phyloP scores from a whole-genome alignment of 176 grass and related monocot genomes.

The Rhynchospora breviuscula region DNA sequence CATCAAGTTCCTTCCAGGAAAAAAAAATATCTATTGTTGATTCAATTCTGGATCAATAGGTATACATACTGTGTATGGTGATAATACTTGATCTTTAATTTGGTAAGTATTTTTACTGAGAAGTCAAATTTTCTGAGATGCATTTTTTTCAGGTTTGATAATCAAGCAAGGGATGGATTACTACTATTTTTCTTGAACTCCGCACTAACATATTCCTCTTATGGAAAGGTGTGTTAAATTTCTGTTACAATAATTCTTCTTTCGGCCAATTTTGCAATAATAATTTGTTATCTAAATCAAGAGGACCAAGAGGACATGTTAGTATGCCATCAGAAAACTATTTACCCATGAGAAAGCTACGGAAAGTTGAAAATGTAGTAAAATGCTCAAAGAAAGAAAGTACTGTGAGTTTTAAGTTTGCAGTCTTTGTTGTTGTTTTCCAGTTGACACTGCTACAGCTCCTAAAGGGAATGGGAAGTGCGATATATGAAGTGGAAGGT shows the following conservation, averaged over 20 bases:
- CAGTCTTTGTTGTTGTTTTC: neutral
- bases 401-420: neutral
- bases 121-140: neutral
- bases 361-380: neutral
- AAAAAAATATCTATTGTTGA: neutral
- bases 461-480: slow-evolving; percentile 78
- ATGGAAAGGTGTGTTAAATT: slow-evolving; percentile 70
- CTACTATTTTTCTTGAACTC: slow-evolving; percentile 61
- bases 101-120: neutral
- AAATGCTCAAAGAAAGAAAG: neutral
- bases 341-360: neutral
- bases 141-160: slow-evolving; percentile 67
- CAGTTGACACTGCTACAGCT: slow-evolving; percentile 72
- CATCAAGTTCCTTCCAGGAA: neutral
- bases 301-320: neutral
- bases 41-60: neutral
- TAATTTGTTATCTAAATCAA: neutral
- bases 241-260: neutral
- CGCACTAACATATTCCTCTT: slow-evolving; percentile 51
- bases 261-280: neutral
- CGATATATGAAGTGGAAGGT: slow-evolving; percentile 52
- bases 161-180: slow-evolving; percentile 47
- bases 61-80: neutral
- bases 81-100: neutral
- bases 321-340: neutral